Percentiles rank a stretch among this genome's conserved stretches.
phyloP scores from a whole-genome alignment of 2,329 filamentous ascomycete species.

The Dactylellina cionopaga region DNA sequence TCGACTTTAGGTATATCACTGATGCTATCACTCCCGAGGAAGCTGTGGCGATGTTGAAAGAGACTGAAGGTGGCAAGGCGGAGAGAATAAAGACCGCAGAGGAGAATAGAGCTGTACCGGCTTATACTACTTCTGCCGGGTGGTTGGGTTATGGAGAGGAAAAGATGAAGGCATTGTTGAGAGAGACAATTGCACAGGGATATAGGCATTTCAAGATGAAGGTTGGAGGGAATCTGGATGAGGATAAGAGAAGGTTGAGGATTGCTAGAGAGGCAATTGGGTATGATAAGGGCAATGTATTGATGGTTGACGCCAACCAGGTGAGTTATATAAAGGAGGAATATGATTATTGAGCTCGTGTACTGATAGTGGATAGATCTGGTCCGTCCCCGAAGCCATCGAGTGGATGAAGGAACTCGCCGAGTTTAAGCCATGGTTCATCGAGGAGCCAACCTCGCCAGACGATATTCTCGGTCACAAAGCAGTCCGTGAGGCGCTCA shows the following conservation, averaged over 20 bases:
- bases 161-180: conserved; percentile 79
- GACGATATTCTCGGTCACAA: conserved; percentile 91
- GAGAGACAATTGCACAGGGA: conserved; percentile 78
- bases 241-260: conserved; percentile 74
- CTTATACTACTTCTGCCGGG: conserved; percentile 88
- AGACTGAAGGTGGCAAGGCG: conserved; percentile 74
- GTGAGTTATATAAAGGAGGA: conserved; percentile 59
- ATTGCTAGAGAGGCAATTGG: conserved; percentile 80
- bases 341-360: background rate
- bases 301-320: conserved; percentile 96
- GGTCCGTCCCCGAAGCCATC: conserved; percentile 89
- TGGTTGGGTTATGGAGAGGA: conserved; percentile 92
- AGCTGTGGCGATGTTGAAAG: conserved; percentile 75
- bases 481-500: conserved; percentile 81
- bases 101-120: conserved; percentile 78
- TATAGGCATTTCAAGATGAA: conserved; percentile 93
- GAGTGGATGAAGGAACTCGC: conserved; percentile 83
- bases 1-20: conserved; percentile 94
- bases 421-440: conserved; percentile 83
- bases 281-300: conserved; percentile 82
- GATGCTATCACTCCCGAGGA: conserved; percentile 90
- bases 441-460: conserved; percentile 90
- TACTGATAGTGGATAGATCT: conserved; percentile 65
- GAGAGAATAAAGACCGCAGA: conserved; percentile 78
- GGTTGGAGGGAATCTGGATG: conserved; percentile 77